Evolutionary conservation across 2,329 filamentous ascomycete genomes (phyloP).

Genomic region (Bretziella fagacearum): DNA sequence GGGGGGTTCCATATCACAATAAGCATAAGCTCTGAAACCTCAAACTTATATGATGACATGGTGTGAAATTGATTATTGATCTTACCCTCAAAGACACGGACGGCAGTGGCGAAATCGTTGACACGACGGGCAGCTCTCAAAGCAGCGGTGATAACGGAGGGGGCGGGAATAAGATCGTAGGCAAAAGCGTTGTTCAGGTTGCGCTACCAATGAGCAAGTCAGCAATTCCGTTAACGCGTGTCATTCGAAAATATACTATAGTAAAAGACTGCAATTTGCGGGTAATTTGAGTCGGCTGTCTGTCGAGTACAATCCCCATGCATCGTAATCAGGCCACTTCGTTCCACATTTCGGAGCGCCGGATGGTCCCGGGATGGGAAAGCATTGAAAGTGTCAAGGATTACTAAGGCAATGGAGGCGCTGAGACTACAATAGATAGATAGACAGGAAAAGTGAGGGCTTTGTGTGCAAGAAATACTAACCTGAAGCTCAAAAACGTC

Average conservation of each 20-base stretch:
- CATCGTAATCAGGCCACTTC: conserved; percentile 17
- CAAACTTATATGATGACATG: too few species aligned
- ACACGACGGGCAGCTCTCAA: conserved; percentile 88
- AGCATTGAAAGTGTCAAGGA: not conserved
- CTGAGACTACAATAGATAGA: not conserved
- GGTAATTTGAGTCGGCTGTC: too few species aligned
- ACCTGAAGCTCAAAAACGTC: conserved; percentile 99
- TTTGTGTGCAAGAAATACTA: conserved; percentile 22
- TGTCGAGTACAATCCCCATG: not conserved
- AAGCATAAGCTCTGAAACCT: not conserved
- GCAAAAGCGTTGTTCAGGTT: conserved; percentile 99
- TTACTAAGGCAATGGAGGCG: not conserved
- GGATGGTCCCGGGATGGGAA: conserved; percentile 10
- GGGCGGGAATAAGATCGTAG: conserved; percentile 96
- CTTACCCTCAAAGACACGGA: conserved; percentile 96
- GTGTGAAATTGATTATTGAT: conserved; percentile 9
- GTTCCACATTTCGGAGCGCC: conserved; percentile 6
- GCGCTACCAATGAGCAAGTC: conserved; percentile 32
- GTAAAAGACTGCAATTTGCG: conserved; percentile 5
- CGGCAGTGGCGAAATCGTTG: conserved; percentile 96
- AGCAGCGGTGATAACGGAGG: conserved; percentile 77
- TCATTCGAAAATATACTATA: conserved; percentile 10
- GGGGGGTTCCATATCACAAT: not conserved
- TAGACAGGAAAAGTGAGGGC: not conserved
- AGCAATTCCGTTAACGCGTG: conserved; percentile 8